phyloP scores from a whole-genome alignment of 2,329 filamentous ascomycete species.

The Sarocladium oryzae region DNA sequence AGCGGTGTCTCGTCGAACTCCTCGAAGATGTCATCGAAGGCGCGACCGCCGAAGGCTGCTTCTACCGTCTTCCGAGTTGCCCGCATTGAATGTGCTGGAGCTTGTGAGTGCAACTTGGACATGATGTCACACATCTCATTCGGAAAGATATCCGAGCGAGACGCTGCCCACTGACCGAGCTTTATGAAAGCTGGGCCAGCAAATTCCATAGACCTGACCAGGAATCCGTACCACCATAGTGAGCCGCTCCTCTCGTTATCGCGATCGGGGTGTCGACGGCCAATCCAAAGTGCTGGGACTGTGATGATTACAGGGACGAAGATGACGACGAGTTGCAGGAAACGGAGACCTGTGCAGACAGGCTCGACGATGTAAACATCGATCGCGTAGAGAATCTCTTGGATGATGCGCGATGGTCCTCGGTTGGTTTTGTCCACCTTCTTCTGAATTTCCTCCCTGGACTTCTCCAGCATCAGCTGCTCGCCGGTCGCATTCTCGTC shows the following conservation, averaged over 20 bases:
- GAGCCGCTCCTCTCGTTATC: slow-evolving; percentile 76
- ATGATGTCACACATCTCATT: slow-evolving; percentile 86
- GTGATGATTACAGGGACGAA: slow-evolving; percentile 85
- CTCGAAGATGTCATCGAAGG: slow-evolving; percentile 89
- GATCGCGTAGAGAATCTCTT: slow-evolving; percentile 57
- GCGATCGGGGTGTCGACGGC: slow-evolving; percentile 51
- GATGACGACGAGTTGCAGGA: slow-evolving; percentile 77
- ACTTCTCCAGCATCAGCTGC: slow-evolving; percentile 79
- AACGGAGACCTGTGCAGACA: slow-evolving; percentile 77
- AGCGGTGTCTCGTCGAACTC: slow-evolving; percentile 88
- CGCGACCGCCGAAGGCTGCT: slow-evolving; percentile 71
- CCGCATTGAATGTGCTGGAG: slow-evolving; percentile 80
- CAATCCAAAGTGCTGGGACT: slow-evolving; percentile 77
- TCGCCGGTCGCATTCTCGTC: slow-evolving; percentile 61
- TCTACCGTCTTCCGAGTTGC: slow-evolving; percentile 74
- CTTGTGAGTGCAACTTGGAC: slow-evolving; percentile 91
- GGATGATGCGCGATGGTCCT: slow-evolving; percentile 51
- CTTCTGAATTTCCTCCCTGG: slow-evolving; percentile 69
- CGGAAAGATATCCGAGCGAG: slow-evolving; percentile 92
- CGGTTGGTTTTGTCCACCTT: slow-evolving; percentile 55
- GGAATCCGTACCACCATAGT: slow-evolving; percentile 88
- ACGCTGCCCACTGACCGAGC: slow-evolving; percentile 97
- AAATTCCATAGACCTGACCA: slow-evolving; percentile 84
- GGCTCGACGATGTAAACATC: slow-evolving; percentile 78
- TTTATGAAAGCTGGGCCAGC: slow-evolving; percentile 97